A percentile compares a stretch with the other conserved stretches of the same genome.
These are phyloP conservation scores for Spathaspora arborariae DNA, from an alignment of 805 yeast genomes.

Conservation along the genomic window DNA sequence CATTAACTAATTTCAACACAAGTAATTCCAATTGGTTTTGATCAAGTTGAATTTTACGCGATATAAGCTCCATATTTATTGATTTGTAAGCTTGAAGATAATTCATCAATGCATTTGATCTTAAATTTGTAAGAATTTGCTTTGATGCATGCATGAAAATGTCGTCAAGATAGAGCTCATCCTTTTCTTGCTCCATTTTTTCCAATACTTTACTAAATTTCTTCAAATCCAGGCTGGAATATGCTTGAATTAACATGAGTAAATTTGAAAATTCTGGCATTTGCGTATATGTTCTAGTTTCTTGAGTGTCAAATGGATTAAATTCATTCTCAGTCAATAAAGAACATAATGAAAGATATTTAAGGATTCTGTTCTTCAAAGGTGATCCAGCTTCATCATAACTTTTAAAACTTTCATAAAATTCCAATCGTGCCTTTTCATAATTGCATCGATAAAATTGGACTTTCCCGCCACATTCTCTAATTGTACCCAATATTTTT, in stretches of 20 bases:
- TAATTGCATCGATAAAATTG: conserved; percentile 58
- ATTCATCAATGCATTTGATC: conserved; percentile 27
- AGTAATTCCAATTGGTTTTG: conserved; percentile 24
- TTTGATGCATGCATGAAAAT: conserved; percentile 25
- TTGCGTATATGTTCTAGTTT: conserved; percentile 51
- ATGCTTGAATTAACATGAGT: conserved; percentile 24
- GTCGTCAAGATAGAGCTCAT: conserved; percentile 25
- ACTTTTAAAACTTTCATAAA: conserved; percentile 43
- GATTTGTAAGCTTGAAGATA: conserved; percentile 27
- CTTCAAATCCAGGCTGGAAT: conserved; percentile 25
- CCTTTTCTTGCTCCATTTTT: conserved; percentile 16
- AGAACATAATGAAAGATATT: conserved; percentile 58
- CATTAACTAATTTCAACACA: conserved; percentile 23
- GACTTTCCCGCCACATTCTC: conserved; percentile 73
- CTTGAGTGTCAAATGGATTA: conserved; percentile 71
- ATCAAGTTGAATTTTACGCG: conserved; percentile 14
- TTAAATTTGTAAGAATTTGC: conserved; percentile 26
- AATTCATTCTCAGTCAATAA: conserved; percentile 61
- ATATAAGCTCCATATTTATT: conserved; percentile 25
- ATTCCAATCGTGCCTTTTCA: conserved; percentile 61
- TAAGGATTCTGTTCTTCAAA: conserved; percentile 52
- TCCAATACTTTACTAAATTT: conserved; percentile 14
- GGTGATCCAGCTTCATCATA: conserved; percentile 44
- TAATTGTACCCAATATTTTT: conserved; percentile 64
- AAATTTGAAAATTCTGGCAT: conserved; percentile 26